Percentiles rank a stretch among this genome's conserved stretches.
Conservation (phyloP, 148 eudicot genomes). For the Vaccinium darrowii region DNA sequence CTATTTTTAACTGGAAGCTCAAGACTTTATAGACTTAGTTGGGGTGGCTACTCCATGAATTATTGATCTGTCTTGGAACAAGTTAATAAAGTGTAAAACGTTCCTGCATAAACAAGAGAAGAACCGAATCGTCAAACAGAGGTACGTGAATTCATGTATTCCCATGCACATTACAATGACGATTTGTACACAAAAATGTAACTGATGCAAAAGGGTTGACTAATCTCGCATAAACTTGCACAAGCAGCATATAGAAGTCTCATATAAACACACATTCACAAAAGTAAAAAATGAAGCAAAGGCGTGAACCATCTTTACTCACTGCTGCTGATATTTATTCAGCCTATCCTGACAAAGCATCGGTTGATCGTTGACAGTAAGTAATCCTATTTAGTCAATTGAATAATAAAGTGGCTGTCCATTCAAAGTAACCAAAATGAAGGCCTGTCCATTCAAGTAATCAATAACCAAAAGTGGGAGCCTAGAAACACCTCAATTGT, state of each 20-base stretch:
- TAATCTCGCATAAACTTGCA: background rate
- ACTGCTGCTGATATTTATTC: no score
- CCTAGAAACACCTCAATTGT: no score
- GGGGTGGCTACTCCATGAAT: background rate
- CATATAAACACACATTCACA: background rate
- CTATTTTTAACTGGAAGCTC: background rate
- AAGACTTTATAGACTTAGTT: conserved; percentile 2
- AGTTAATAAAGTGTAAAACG: background rate
- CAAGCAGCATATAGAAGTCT: background rate
- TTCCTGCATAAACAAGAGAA: background rate
- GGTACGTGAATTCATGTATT: background rate
- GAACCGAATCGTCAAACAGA: background rate
- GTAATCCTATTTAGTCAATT: no score
- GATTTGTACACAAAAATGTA: background rate
- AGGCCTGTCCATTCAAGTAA: no score
- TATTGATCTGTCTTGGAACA: no score
- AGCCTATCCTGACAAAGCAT: no score
- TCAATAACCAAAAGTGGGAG: no score
- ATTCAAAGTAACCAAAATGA: no score
- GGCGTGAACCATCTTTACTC: no score
- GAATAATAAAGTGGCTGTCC: no score
- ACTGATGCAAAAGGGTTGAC: background rate
- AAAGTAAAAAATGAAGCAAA: background rate
- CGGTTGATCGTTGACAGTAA: no score
- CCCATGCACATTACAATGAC: background rate